Evolutionary conservation across 2,329 filamentous ascomycete species (phyloP), one percentile per base, ranked within the genome.

Genomic region (Cladosporium sp.): DNA sequence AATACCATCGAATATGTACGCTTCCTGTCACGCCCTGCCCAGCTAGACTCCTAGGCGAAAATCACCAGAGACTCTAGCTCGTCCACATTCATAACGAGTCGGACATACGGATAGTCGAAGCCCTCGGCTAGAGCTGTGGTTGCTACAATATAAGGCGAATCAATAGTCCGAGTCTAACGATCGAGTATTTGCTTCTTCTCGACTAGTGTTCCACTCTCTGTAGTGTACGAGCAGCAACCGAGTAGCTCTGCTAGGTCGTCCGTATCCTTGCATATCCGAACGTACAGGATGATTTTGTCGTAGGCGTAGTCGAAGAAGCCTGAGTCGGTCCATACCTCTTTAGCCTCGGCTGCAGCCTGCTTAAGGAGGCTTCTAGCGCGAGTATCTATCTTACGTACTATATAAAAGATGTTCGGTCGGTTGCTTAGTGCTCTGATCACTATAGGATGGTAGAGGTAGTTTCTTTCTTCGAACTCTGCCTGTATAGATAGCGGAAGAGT

Each of bases 1-100:
- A 67, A 11, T 5, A 67, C 61, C 6, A 67, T 32, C 30, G 62
- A 66, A 54, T 66, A 63, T 12, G 54, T 60, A 18, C 47, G 14
- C 38, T 64, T 32, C 6, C 65, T 36, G n/a, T 64, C 54, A 8
- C 65, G 36, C 6, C 65, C 55, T n/a, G 41, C 65, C 30, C 59
- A 44, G 15, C 67, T 28, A 41, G 65, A 66, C 55, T 68, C 65
- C 51, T 68, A 36, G 12, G 65, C 59, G 34, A 68, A 68, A 26
- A 59, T 24, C 28, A 68, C 55, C 21, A 68, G 34, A 36, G 59
- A 65, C 5, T 66, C 59, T 4, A 41, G 66, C 54, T 66, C 59
- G 59, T 66, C 57, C 24, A 66, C 38, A 18, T 68, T 54, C 7
- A 68, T 60, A 11, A 63, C 57, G 21, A 68, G 55, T 5, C 54